Conservation (phyloP, 2,329 filamentous ascomycete genomes). For the Orbilia blumenaviensis region DNA sequence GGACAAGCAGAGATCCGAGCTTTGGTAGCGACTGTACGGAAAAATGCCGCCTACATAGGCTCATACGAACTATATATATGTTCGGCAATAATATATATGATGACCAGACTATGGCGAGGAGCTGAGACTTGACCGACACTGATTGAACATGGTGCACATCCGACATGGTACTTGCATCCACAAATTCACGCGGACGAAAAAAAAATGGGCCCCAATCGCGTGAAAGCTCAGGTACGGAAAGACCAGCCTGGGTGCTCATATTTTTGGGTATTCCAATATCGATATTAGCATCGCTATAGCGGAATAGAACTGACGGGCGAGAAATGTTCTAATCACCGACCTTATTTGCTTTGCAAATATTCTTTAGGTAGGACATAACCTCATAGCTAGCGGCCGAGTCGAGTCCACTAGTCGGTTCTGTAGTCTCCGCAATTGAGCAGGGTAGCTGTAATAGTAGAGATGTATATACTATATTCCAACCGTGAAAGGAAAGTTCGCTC, state of each 20-base stretch:
- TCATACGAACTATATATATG: neutral
- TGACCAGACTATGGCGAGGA: conserved; percentile 22
- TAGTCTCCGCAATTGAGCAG: too few species aligned
- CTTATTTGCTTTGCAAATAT: conserved; percentile 73
- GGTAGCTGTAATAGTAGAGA: too few species aligned
- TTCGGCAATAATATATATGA: neutral
- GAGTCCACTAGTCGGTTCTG: conserved; percentile 84
- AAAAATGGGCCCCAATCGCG: too few species aligned
- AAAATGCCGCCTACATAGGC: neutral
- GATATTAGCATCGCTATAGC: conserved; percentile 1
- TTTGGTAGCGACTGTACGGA: conserved; percentile 8
- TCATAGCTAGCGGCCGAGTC: conserved; percentile 81
- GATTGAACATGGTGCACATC: too few species aligned
- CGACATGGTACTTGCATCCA: too few species aligned
- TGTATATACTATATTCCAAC: too few species aligned
- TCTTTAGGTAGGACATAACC: conserved; percentile 76
- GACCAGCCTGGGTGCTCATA: too few species aligned
- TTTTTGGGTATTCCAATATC: conserved; percentile 60
- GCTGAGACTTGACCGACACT: neutral
- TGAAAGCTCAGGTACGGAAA: too few species aligned
- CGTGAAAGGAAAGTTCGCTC: too few species aligned
- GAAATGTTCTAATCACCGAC: conserved; percentile 61
- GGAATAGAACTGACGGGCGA: neutral
- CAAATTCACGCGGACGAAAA: too few species aligned
- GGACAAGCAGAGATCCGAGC: conserved; percentile 7